A percentile compares a stretch with the other conserved stretches of the same genome.
These are phyloP conservation scores for Colletotrichum spaethianum DNA, from an alignment of 2,329 filamentous ascomycete genomes.

Conservation along the genomic window DNA sequence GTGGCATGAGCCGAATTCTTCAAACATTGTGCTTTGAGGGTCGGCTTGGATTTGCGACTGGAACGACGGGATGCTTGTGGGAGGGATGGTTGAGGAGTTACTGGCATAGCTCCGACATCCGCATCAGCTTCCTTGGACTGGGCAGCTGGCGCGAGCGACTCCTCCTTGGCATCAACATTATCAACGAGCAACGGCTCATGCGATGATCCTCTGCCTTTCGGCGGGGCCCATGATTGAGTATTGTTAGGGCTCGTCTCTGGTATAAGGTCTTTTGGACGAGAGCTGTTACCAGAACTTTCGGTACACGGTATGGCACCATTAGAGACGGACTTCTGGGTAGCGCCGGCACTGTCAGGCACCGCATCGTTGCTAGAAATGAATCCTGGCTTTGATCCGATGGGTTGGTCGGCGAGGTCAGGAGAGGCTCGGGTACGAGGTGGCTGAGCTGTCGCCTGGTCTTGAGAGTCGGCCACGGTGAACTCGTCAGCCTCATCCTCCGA, in stretches of 20 bases:
- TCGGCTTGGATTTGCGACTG: constrained; percentile 28
- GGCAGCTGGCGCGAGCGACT: neutral
- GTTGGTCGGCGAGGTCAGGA: neutral
- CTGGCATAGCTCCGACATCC: neutral
- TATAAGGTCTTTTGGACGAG: constrained; percentile 44
- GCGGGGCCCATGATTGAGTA: constrained; percentile 28
- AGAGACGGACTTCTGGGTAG: constrained; percentile 22
- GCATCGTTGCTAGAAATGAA: constrained; percentile 37
- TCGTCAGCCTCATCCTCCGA: constrained; percentile 31
- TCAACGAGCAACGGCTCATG: neutral
- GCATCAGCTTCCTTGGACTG: neutral
- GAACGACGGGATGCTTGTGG: constrained; percentile 32
- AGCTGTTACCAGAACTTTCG: constrained; percentile 39
- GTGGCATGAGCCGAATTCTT: neutral
- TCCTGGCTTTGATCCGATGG: neutral
- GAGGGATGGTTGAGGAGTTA: neutral
- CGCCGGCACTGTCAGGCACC: constrained; percentile 34
- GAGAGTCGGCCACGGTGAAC: constrained; percentile 42
- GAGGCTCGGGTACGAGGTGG: neutral
- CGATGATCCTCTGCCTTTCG: neutral
- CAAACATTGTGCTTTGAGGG: constrained; percentile 27
- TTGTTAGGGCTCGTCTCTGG: constrained; percentile 50
- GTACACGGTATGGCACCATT: constrained; percentile 2
- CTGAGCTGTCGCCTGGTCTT: constrained; percentile 21
- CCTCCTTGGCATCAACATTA: neutral